Evolutionary conservation across 208 protist species (phyloP).

Genomic region (Trichomonas tenax): DNA sequence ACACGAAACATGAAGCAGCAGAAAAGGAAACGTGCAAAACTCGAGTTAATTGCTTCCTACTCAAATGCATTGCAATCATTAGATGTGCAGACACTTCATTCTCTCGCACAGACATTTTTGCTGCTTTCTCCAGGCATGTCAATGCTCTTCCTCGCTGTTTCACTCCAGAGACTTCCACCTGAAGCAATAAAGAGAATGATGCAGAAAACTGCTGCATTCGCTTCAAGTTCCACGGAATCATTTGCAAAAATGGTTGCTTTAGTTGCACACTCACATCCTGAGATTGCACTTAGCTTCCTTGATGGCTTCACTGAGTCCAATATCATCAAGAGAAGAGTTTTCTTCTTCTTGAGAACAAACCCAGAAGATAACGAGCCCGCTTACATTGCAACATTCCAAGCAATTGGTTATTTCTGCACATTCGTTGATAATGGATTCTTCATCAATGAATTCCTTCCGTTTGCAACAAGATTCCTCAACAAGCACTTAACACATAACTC

Average conservation of each 20-base stretch:
- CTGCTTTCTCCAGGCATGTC: not conserved
- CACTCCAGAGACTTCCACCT: not conserved
- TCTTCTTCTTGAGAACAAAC: not conserved
- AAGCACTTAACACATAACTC: not conserved
- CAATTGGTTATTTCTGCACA: not conserved
- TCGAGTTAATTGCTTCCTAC: not conserved
- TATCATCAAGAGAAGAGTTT: not conserved
- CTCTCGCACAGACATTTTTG: not conserved
- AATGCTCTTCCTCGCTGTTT: not conserved
- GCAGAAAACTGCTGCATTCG: not conserved
- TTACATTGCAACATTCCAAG: not conserved
- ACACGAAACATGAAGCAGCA: not conserved
- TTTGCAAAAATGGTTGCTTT: not conserved
- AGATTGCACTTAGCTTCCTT: not conserved
- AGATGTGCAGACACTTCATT: not conserved
- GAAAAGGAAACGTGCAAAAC: not conserved
- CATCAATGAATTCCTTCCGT: not conserved
- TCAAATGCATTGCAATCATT: not conserved
- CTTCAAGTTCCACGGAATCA: not conserved
- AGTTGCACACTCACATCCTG: not conserved
- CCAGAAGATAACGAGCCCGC: not conserved
- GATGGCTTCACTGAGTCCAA: not conserved
- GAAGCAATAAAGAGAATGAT: not conserved
- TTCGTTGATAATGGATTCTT: not conserved
- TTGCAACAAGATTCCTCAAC: not conserved